Base-by-base conservation (phyloP, 305 asterid species). In the Fraxinus nigra region DNA sequence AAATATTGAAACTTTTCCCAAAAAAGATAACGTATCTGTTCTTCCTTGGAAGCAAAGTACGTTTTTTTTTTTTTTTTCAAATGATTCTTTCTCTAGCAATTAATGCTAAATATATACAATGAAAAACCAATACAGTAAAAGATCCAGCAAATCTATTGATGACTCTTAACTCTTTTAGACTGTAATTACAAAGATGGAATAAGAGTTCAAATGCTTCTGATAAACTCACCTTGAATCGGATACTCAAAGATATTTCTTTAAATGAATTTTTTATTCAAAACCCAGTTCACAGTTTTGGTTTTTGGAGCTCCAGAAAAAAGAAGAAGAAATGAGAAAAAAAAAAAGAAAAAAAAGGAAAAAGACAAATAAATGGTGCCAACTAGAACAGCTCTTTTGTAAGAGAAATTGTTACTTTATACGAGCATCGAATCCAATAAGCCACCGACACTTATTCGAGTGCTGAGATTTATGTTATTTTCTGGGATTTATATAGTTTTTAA, bases 391-490 rank as follows among this genome's bases (percentile, higher is more conserved):
- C 81, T 87, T 80, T 69, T 65, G 33, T 3, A 24, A 24, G 81
- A 63, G 81, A 16, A 65, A 70, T 51, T 38, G 78, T 43, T 2
- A 72, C 77, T 35, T 79, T 18, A 46, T 5, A 13, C 0, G 74
- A 76, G 83, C 82, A 78, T 82, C 75, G 85, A 78, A 82, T 63
- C 54, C 83, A 22, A 81, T 80, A 79, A 7, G 38, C 85, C 61
- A 72, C 90, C 88, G 88, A 87, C 90, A 85, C 89, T 79, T 28
- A 85, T 85, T 79, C 86, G 78, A 34, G 76, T 14, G 78, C 43
- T n/a, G 4, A 85, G 77, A 32, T 34, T 51, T 61, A 75, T 46
- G 76, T 61, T 75, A 3, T 35, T 72, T 77, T 83, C 56, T 65
- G 72, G 74, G 22, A 43, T 37, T 26, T 40, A 26, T 37, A 28